A percentile compares a stretch with the other conserved stretches of the same genome.
These are phyloP conservation scores for Rhizoclosmatium sp. DNA, from an alignment of 192 early-diverging fungal genomes.

Conservation along the genomic window DNA sequence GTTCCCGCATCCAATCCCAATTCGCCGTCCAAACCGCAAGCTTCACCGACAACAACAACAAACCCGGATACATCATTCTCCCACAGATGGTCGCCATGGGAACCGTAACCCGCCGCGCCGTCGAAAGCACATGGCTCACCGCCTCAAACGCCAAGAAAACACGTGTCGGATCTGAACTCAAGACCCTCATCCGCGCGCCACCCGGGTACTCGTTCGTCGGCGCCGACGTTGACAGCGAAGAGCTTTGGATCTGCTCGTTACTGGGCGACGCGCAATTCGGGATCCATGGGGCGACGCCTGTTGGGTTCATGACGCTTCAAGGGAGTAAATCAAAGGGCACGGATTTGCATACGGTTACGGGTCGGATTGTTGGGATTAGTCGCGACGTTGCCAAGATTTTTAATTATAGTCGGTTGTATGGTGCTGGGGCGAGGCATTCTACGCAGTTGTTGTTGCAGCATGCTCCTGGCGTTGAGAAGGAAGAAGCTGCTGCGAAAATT, in stretches of 20 bases:
- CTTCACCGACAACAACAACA: not conserved
- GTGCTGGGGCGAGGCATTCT: conserved; percentile 88
- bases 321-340: conserved; percentile 88
- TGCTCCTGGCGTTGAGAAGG: conserved; percentile 72
- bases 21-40: conserved; percentile 76
- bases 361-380: conserved; percentile 82
- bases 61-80: conserved; percentile 70
- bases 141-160: conserved; percentile 91
- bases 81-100: conserved; percentile 94
- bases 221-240: conserved; percentile 96
- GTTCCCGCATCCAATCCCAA: conserved; percentile 82
- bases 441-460: conserved; percentile 80
- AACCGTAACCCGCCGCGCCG: conserved; percentile 91
- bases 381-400: conserved; percentile 93
- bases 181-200: conserved; percentile 86
- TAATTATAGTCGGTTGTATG: conserved; percentile 96
- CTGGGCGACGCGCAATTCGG: conserved; percentile 94
- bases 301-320: conserved; percentile 98
- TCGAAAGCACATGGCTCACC: conserved; percentile 95
- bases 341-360: conserved; percentile 94
- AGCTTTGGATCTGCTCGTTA: conserved; percentile 95
- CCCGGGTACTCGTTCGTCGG: conserved; percentile 87
- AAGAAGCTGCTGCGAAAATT: conserved; percentile 71
- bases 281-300: conserved; percentile 89
- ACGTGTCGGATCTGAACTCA: conserved; percentile 93